phyloP scores from a whole-genome alignment of 2,329 filamentous ascomycete species.

The Ophiocordyceps sinensis region DNA sequence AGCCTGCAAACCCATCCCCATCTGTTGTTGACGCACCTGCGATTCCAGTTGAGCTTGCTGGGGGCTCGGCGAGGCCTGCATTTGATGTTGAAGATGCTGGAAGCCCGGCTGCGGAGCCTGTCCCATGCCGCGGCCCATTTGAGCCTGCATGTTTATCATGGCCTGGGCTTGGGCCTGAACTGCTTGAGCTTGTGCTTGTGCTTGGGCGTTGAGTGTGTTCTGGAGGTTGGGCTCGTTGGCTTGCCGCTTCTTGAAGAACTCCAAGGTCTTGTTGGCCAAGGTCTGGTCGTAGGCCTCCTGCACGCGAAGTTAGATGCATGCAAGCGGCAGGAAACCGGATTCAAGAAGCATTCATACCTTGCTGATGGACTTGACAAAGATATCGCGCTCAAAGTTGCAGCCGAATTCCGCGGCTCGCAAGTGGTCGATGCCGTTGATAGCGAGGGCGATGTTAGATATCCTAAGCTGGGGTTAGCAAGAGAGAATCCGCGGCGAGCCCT shows the following conservation, averaged over 20 bases:
- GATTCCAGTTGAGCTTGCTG: constrained; percentile 17
- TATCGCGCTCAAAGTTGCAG: constrained; percentile 31
- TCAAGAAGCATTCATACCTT: constrained; percentile 23
- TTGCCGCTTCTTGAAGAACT: constrained; percentile 36
- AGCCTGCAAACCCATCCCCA: constrained; percentile 19
- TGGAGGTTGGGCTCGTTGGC: constrained; percentile 33
- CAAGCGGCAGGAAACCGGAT: background rate
- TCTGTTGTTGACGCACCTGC: constrained; percentile 16
- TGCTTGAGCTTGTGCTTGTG: constrained; percentile 22
- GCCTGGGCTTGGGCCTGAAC: constrained; percentile 25
- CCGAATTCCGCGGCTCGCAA: constrained; percentile 26
- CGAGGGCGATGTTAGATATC: constrained; percentile 36
- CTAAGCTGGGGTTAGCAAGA: constrained; percentile 14
- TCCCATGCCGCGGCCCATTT: constrained; percentile 35
- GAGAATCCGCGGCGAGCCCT: background rate
- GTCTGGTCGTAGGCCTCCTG: constrained; percentile 36
- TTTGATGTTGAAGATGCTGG: constrained; percentile 42
- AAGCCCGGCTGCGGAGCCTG: constrained; percentile 39
- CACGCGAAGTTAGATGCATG: constrained; percentile 9
- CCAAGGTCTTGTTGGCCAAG: constrained; percentile 29
- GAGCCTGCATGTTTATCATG: constrained; percentile 38
- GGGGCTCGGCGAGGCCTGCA: constrained; percentile 39
- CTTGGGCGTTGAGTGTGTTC: constrained; percentile 32
- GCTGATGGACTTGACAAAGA: constrained; percentile 28
- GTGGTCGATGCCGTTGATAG: constrained; percentile 25